These are phyloP conservation scores for Caloboletus firmus DNA, from an alignment of 1,284 basidiomycete species.

Conservation along the genomic window DNA sequence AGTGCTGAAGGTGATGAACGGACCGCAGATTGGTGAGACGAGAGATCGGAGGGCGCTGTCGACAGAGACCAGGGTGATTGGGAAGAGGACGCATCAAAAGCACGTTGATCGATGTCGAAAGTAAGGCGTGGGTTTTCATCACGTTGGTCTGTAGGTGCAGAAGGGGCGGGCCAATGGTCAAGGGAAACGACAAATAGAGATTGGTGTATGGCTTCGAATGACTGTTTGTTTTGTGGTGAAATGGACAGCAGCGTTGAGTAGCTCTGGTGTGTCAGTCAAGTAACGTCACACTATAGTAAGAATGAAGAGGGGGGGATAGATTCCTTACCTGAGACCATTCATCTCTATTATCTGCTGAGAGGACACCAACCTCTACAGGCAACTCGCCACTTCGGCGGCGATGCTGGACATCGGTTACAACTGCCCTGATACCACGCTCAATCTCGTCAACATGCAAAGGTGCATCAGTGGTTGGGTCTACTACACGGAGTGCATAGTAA, in stretches of 20 bases:
- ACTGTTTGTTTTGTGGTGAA: constrained; percentile 18
- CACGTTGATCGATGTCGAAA: constrained; percentile 22
- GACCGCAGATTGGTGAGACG: constrained; percentile 78
- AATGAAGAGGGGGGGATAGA: not conserved
- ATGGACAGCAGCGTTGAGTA: constrained; percentile 20
- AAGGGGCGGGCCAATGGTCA: constrained; percentile 55
- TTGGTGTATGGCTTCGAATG: constrained; percentile 22
- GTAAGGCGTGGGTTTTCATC: constrained; percentile 37
- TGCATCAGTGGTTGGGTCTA: constrained; percentile 28
- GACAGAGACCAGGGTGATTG: constrained; percentile 5
- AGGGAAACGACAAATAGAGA: constrained; percentile 65
- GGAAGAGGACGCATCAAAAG: not conserved
- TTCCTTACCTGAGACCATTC: constrained; percentile 76
- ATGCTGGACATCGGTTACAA: constrained; percentile 67
- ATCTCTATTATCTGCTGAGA: constrained; percentile 83
- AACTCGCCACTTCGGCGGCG: constrained; percentile 55
- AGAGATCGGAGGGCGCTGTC: constrained; percentile 43
- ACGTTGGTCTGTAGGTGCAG: constrained; percentile 25
- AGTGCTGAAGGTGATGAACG: constrained; percentile 67
- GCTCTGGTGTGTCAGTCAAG: constrained; percentile 12
- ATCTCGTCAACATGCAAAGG: constrained; percentile 53
- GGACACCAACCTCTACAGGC: constrained; percentile 64
- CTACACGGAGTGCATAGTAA: constrained; percentile 77
- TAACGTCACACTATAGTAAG: not conserved
- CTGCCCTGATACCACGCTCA: constrained; percentile 63